Evolutionary conservation across 2,329 filamentous ascomycete species (phyloP), one percentile per base, ranked within the genome.

Genomic region (Fusarium tricinctum): DNA sequence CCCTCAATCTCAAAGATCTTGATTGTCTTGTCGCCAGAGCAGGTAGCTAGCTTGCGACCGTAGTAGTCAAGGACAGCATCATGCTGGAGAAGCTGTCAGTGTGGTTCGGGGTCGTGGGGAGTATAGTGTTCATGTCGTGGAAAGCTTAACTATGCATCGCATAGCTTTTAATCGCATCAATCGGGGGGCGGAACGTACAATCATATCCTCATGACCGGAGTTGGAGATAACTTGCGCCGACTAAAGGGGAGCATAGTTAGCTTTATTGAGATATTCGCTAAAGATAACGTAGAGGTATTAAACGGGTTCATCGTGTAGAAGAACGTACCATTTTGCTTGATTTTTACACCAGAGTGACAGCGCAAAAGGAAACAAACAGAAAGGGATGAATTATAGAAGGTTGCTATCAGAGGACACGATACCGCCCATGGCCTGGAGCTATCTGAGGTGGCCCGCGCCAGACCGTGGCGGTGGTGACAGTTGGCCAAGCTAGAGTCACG

Each of bases 61-160:
- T 98, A 99, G 85, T 98, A 99, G 81, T 99, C 96, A 78, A 99
- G 91, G 71, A 97, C 95, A 70, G 96, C 96, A 88, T 99, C 96
- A 81, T 99, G 96, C 95, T 93, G 72, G 55, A 53, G 33, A 55
- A 49, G 60, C 59, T 61, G 71, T 71, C 56, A 72, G 68, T 45
- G 35, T 42, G 67, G 66, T 71, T 68, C 55, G 46, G 48, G 49
- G 33, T 49, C 28, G 57, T 39, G 20, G 22, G 55, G 42, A 50
- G 53, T 9, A 10, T 38, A 26, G 14, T 39, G 2, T 23, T 22
- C 55, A 33, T 48, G n/a, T 52, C n/a, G 45, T 5, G 9, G 20
- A 42, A 40, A 63, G 51, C 60, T 46, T 44, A 4, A 22, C 50
- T 14, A 52, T 47, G 38, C 26, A 50, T 62, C 35, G 39, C 58